Evolutionary conservation across 805 yeast genomes (phyloP), one percentile per base, ranked within the genome.

Genomic region (Zygosaccharomyces bailii): DNA sequence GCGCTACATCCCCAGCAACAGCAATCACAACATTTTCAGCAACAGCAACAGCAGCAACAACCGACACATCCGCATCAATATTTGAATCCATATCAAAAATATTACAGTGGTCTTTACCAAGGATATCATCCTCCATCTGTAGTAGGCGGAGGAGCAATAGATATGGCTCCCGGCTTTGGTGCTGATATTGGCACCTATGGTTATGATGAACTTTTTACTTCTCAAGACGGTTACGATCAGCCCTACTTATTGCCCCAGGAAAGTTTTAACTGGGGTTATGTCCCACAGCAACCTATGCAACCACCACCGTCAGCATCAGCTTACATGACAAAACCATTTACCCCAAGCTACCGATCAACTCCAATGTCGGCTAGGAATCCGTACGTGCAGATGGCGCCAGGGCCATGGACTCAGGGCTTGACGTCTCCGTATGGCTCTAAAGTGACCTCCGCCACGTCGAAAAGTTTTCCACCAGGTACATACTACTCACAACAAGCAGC

Each of bases 251-350:
- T 46, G 14, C 48, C 44, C 18, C 42, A 35, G 11, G 56, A 51
- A 5, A 43, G 46, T 11, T 46, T 36, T 20, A 42, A 39, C n/a
- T 56, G 55, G 53, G 46, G 43, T n/a, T 51, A 43, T 39, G 38
- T 51, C 17, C 54, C 59, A 13, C 46, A 51, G 10, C 57, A 51
- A 33, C 51, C 56, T 16, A 48, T 56, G 47, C 59, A 53, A 34
- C 54, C 56, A 4, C 47, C 55, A 3, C n/a, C 49, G 29, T 42
- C 50, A 11, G 38, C 54, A 9, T 25, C 45, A 4, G 43, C 50
- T 10, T 51, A 39, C 34, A 35, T 50, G 9, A 38, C 49, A n/a
- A 51, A 49, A 30, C 54, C 58, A 3, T 54, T 44, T 27, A 53
- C 54, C 7, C 53, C 58, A 19, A 46, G 43, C 14, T 54, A 44